Evolutionary conservation across 306 rosid species (phyloP), one percentile per base, ranked within the genome.

Genomic region (Quercus berberidifolia): DNA sequence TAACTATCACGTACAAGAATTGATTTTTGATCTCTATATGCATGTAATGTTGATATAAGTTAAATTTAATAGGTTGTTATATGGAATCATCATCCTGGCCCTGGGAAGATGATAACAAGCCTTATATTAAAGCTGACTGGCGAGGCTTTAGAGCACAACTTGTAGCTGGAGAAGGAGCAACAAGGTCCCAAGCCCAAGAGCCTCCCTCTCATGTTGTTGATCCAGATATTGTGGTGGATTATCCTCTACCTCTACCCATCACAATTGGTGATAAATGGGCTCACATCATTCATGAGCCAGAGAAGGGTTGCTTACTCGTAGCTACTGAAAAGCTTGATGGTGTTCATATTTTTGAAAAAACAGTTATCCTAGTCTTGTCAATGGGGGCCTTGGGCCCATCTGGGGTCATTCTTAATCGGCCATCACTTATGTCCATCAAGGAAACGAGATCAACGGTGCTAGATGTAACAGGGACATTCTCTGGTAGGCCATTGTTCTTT

Each of bases 281-380:
- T 41, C 97, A 92, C 83, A 9, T 76, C 1, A 90, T 95, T 75
- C 93, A 92, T 20, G 92, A 90, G 84, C 93, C 99, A 2, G 98
- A 92, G 83, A 95, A 69, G 51, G 99, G 99, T 3, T 95, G 99
- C 76, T 84, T 95, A n/a, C 87, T 93, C 14, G 84, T 95, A 0
- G 96, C 99, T 4, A 90, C 93, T 0, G 93, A 91, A 56, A 91
- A 88, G 91, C 96, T 93, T 0, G 93, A 93, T 19, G 97, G 99
- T 74, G 97, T 92, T 59, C 98, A 95, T 75, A 90, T 95, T 5
- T 95, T 93, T 28, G 97, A 93, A 60, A 81, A 94, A 21, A 85
- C 97, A 1, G 98, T 95, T 25, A 74, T 95, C 57, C 90, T 93
- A 41, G 79, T 93, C 15, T 62, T 95, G n/a, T 83, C 93, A 9